Conservation (phyloP, 2,329 filamentous ascomycete species). For the Clonostachys rhizophaga region DNA sequence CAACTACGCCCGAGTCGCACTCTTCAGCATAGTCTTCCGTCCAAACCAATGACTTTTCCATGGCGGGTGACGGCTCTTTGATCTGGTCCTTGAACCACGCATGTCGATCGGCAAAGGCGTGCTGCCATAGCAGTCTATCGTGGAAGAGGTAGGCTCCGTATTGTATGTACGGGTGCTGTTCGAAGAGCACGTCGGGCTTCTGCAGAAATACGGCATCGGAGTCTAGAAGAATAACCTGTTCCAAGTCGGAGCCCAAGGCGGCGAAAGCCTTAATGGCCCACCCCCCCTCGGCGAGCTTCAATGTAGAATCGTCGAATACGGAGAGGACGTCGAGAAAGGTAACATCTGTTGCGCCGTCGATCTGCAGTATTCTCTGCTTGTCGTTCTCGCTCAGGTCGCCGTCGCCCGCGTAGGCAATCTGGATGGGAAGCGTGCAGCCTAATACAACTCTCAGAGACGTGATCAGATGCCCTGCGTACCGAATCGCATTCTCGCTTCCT, state of each 20-base stretch:
- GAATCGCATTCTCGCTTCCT: constrained; percentile 14
- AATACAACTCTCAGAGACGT: constrained; percentile 20
- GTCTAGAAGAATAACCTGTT: constrained; percentile 30
- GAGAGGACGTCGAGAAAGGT: constrained; percentile 23
- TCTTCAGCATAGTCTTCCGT: constrained; percentile 33
- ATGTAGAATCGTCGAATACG: constrained; percentile 21
- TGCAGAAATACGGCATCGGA: constrained; percentile 32
- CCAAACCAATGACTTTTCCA: constrained; percentile 28
- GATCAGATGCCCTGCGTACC: constrained; percentile 27
- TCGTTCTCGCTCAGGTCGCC: constrained; percentile 15
- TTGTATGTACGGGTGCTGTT: constrained; percentile 19
- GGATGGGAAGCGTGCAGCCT: constrained; percentile 22
- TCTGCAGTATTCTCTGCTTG: constrained; percentile 11
- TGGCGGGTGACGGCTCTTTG: constrained; percentile 20
- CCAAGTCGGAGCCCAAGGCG: constrained; percentile 24
- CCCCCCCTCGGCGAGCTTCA: constrained; percentile 19
- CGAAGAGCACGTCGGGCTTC: constrained; percentile 21
- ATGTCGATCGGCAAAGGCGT: constrained; percentile 22
- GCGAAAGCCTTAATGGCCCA: constrained; percentile 38
- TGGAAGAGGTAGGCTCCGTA: constrained; percentile 31
- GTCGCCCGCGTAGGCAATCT: constrained; percentile 29
- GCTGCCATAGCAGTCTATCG: constrained; percentile 31
- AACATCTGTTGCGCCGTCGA: constrained; percentile 11
- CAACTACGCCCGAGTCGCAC: constrained; percentile 32
- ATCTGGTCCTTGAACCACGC: constrained; percentile 31